These are phyloP conservation scores for Tylopilus sp. DNA, from an alignment of 1,284 basidiomycete genomes.

Conservation along the genomic window DNA sequence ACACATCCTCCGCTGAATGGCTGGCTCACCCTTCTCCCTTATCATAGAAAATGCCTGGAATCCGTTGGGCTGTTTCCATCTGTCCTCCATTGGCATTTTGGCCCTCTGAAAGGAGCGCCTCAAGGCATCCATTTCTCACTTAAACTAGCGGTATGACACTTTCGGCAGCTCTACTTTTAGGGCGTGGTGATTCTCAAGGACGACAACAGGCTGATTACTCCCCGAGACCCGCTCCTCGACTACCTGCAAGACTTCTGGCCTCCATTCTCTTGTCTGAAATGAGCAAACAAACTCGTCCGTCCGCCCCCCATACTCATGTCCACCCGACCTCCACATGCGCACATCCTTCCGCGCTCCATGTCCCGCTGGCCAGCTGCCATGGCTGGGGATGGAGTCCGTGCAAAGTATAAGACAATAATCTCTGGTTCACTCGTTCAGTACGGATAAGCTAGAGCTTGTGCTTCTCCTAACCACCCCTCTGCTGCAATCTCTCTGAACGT, in stretches of 20 bases:
- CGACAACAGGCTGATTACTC: not conserved
- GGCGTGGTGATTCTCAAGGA: not conserved
- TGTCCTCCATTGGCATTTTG: not conserved
- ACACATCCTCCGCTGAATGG: too few species aligned
- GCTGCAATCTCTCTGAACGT: not conserved
- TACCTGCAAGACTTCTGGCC: not conserved
- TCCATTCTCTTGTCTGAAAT: not conserved
- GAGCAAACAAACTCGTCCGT: not conserved
- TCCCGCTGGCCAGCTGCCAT: not conserved
- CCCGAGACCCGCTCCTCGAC: not conserved
- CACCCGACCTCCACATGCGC: not conserved
- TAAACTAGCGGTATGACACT: not conserved
- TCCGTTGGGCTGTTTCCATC: not conserved
- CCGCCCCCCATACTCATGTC: not conserved
- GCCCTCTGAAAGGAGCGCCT: not conserved
- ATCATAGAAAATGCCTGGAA: too few species aligned
- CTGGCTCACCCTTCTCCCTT: too few species aligned
- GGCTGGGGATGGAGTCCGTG: slow-evolving; percentile 3
- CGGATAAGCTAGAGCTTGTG: not conserved
- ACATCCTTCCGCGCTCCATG: not conserved
- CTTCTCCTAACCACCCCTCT: too few species aligned
- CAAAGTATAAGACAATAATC: not conserved
- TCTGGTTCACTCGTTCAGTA: not conserved
- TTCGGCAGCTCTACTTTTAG: not conserved
- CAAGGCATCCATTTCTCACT: not conserved